These are phyloP conservation scores for Tolypocladium tundrense DNA, from an alignment of 2,329 filamentous ascomycete genomes.

Conservation along the genomic window DNA sequence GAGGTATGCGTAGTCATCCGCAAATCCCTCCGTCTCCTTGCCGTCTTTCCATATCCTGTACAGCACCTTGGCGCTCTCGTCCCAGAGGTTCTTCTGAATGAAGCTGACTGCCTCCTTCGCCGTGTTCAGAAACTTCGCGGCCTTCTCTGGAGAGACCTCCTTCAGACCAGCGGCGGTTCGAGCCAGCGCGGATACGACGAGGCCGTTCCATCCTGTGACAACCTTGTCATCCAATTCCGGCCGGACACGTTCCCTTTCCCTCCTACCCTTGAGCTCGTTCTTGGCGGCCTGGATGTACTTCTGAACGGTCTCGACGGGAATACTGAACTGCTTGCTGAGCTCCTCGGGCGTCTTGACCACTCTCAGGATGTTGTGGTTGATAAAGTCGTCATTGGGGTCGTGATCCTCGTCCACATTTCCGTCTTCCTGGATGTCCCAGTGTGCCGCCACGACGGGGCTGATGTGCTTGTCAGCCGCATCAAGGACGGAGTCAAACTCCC, in stretches of 20 bases:
- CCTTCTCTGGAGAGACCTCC: slow-evolving; percentile 44
- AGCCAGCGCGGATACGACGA: slow-evolving; percentile 76
- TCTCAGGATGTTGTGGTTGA: slow-evolving; percentile 82
- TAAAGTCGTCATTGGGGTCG: slow-evolving; percentile 87
- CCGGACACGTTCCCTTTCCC: slow-evolving; percentile 62
- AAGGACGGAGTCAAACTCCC: slow-evolving; percentile 73
- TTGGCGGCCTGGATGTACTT: slow-evolving; percentile 58
- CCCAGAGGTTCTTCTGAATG: slow-evolving; percentile 65
- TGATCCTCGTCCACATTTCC: slow-evolving; percentile 77
- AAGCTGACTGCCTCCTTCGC: slow-evolving; percentile 63
- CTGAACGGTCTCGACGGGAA: slow-evolving; percentile 58
- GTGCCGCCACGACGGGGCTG: slow-evolving; percentile 64
- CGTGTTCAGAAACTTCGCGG: slow-evolving; percentile 49
- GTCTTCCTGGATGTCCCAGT: slow-evolving; percentile 75
- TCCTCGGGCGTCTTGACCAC: slow-evolving; percentile 57
- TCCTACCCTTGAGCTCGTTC: slow-evolving; percentile 57
- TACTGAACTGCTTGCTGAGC: slow-evolving; percentile 64
- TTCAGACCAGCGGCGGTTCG: slow-evolving; percentile 61
- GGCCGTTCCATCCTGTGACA: slow-evolving; percentile 77
- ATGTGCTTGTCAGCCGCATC: slow-evolving; percentile 38
- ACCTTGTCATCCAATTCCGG: slow-evolving; percentile 84
- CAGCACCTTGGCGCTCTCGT: slow-evolving; percentile 48
- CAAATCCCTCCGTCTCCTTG: slow-evolving; percentile 61
- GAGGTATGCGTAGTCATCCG: slow-evolving; percentile 90
- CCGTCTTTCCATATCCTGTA: slow-evolving; percentile 65